These are phyloP conservation scores for Colletotrichum spaethianum DNA, from an alignment of 2,329 filamentous ascomycete genomes.

Conservation along the genomic window DNA sequence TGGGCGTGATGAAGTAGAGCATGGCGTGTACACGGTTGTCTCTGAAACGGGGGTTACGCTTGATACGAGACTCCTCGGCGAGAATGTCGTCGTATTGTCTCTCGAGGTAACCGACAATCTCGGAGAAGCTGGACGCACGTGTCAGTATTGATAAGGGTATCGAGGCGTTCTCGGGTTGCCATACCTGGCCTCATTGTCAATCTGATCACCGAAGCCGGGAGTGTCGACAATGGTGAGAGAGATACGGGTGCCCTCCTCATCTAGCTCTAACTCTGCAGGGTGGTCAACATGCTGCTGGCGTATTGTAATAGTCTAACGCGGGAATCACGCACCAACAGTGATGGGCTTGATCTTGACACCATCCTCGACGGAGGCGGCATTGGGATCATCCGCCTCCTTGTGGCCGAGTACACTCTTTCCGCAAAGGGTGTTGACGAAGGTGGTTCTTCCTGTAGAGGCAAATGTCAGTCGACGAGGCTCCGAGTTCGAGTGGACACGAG, in stretches of 20 bases:
- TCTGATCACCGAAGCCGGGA: slow-evolving; percentile 97
- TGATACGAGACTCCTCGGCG: slow-evolving; percentile 99
- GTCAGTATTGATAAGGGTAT: slow-evolving; percentile 1
- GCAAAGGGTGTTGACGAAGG: slow-evolving; percentile 99
- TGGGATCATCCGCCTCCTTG: slow-evolving; percentile 94
- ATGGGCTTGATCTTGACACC: slow-evolving; percentile 99
- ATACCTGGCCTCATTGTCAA: slow-evolving; percentile 98
- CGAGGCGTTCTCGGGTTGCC: slow-evolving; percentile 37
- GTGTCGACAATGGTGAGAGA: slow-evolving; percentile 99
- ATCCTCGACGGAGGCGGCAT: slow-evolving; percentile 91
- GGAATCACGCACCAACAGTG: slow-evolving; percentile 83
- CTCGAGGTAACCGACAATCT: slow-evolving; percentile 98
- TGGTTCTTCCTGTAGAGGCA: slow-evolving; percentile 82
- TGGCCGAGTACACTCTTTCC: slow-evolving; percentile 91
- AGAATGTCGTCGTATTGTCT: slow-evolving; percentile 99
- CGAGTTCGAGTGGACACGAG: slow-evolving; percentile 5
- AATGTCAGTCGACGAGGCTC: slow-evolving; percentile 28
- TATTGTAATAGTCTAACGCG: background rate
- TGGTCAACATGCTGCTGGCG: slow-evolving; percentile 20
- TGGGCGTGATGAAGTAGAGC: slow-evolving; percentile 99
- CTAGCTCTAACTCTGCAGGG: slow-evolving; percentile 87
- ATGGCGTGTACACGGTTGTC: slow-evolving; percentile 99
- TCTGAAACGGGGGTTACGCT: slow-evolving; percentile 99
- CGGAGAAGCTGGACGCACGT: slow-evolving; percentile 79
- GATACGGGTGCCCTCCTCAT: slow-evolving; percentile 98